phyloP scores from a whole-genome alignment of 2,329 filamentous ascomycete genomes.

The Epichloe coenophiala region DNA sequence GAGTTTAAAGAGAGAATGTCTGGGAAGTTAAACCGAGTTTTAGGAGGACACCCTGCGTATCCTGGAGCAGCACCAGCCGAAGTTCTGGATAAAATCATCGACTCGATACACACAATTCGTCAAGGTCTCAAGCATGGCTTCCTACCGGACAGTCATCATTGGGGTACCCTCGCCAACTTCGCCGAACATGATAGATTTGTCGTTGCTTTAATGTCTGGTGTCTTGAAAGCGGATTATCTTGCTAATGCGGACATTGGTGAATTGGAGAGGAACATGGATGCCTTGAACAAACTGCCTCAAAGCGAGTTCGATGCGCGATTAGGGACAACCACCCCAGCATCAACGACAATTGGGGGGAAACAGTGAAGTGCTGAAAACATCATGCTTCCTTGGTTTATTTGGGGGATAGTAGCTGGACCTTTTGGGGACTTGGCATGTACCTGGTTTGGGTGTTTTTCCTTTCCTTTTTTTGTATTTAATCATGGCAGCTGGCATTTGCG shows the following conservation, averaged over 20 bases:
- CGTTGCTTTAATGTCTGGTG: conserved; percentile 15
- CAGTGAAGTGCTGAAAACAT: neutral
- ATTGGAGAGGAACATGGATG: conserved; percentile 14
- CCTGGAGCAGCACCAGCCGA: neutral
- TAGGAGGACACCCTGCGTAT: neutral
- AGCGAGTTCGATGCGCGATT: conserved; percentile 11
- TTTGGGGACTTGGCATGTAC: neutral
- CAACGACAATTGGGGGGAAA: neutral
- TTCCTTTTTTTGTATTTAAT: neutral
- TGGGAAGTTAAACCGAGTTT: conserved; percentile 1
- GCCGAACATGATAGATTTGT: conserved; percentile 18
- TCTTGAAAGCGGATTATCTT: conserved; percentile 15
- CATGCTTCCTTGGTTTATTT: neutral
- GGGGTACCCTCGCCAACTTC: conserved; percentile 18
- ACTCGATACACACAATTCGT: conserved; percentile 14
- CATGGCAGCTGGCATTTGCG: neutral
- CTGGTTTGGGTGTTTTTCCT: neutral
- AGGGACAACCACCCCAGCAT: neutral
- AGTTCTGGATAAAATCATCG: conserved; percentile 11
- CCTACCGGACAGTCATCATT: conserved; percentile 20
- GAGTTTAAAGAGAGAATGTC: conserved; percentile 13
- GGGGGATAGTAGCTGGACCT: neutral
- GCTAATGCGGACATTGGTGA: conserved; percentile 14
- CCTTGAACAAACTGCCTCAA: conserved; percentile 14
- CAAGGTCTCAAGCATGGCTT: conserved; percentile 14